phyloP scores from a whole-genome alignment of 768 basidiomycete genomes.

The Coprinellus micaceus region DNA sequence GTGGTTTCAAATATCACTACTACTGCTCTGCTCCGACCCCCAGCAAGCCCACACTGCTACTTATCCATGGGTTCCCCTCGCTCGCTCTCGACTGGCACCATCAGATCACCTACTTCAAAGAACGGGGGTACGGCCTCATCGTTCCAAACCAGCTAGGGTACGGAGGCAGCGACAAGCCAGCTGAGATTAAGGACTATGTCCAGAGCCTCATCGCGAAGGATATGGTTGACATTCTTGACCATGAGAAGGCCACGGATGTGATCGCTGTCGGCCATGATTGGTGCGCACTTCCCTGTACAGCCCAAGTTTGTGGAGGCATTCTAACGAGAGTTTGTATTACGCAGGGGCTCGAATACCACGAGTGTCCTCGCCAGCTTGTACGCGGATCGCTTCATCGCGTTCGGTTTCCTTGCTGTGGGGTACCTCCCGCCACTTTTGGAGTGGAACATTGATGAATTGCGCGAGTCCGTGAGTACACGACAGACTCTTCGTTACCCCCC shows the following conservation, averaged over 20 bases:
- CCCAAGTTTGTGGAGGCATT: no score
- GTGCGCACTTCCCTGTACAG: slow-evolving; percentile 17
- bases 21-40: slow-evolving; percentile 18
- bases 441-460: background rate
- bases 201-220: slow-evolving; percentile 37
- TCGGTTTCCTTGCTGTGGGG: slow-evolving; percentile 37
- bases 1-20: slow-evolving; percentile 40
- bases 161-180: slow-evolving; percentile 46
- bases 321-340: background rate
- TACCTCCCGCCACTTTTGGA: slow-evolving; percentile 18
- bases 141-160: slow-evolving; percentile 51
- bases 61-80: slow-evolving; percentile 47
- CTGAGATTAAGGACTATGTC: slow-evolving; percentile 34
- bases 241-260: slow-evolving; percentile 29
- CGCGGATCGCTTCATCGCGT: slow-evolving; percentile 37
- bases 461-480: background rate
- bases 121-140: slow-evolving; percentile 41
- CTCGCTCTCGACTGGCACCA: slow-evolving; percentile 37
- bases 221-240: slow-evolving; percentile 39
- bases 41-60: slow-evolving; percentile 32
- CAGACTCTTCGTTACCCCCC: background rate
- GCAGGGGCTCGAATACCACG: slow-evolving; percentile 36
- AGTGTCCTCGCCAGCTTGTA: slow-evolving; percentile 37
- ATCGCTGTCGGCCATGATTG: slow-evolving; percentile 46
- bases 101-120: slow-evolving; percentile 36